Evolutionary conservation across 768 basidiomycete genomes (phyloP).

Genomic region (Russula sp.): DNA sequence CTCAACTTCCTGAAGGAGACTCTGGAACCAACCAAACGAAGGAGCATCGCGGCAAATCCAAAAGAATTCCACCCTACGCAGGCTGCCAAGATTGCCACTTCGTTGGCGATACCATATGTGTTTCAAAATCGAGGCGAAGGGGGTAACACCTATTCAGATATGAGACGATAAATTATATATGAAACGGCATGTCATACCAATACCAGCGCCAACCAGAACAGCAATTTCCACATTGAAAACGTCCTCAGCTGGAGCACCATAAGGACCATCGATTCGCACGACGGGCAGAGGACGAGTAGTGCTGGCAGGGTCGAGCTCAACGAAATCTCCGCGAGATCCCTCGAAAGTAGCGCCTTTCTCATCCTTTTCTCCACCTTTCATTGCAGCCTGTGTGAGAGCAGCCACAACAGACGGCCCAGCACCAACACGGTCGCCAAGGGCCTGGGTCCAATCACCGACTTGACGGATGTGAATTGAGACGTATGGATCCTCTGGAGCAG

Average conservation of each 20-base stretch:
- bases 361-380: conserved; percentile 68
- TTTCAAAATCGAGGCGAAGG: conserved; percentile 91
- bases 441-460: conserved; percentile 82
- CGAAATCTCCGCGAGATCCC: conserved; percentile 65
- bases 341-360: conserved; percentile 30
- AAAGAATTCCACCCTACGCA: conserved; percentile 89
- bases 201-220: conserved; percentile 89
- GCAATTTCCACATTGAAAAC: conserved; percentile 83
- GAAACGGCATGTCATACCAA: conserved; percentile 43
- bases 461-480: conserved; percentile 90
- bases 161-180: conserved; percentile 1
- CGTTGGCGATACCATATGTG: conserved; percentile 94
- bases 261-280: conserved; percentile 84
- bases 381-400: conserved; percentile 68
- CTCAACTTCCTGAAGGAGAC: conserved; percentile 80
- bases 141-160: conserved; percentile 63
- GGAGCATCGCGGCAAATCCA: conserved; percentile 92
- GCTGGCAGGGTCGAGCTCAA: conserved; percentile 58
- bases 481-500: conserved; percentile 90
- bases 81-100: conserved; percentile 64
- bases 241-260: conserved; percentile 89
- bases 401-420: conserved; percentile 71
- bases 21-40: conserved; percentile 98
- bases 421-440: conserved; percentile 80
- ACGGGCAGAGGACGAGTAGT: conserved; percentile 50